Conservation (phyloP, 257 asterid species). For the Handroanthus guayacan region DNA sequence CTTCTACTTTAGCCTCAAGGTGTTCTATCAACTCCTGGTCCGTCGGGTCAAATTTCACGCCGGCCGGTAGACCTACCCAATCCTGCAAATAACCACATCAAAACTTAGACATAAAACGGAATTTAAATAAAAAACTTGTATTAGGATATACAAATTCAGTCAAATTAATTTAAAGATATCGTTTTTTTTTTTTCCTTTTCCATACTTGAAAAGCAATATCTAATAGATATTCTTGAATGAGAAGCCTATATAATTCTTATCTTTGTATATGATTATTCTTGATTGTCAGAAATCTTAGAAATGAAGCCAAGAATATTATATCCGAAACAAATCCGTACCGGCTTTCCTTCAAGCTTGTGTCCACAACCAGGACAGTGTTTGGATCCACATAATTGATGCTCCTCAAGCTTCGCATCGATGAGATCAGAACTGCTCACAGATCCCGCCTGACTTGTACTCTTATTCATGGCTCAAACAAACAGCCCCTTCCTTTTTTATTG, state of each 20-base stretch:
- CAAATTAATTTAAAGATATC: too few species aligned
- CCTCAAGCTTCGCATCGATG: conserved; percentile 96
- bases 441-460: conserved; percentile 59
- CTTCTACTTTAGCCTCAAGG: conserved; percentile 90
- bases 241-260: conserved; percentile 36
- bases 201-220: not conserved
- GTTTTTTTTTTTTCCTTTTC: too few species aligned
- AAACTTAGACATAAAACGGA: not conserved
- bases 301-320: conserved; percentile 56
- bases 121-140: not conserved
- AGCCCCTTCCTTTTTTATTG: not conserved
- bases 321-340: conserved; percentile 54
- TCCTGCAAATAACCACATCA: conserved; percentile 52
- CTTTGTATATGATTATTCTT: conserved; percentile 31
- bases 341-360: conserved; percentile 89
- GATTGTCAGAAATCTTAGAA: conserved; percentile 36
- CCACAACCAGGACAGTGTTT: conserved; percentile 98
- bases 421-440: conserved; percentile 84
- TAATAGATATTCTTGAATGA: not conserved
- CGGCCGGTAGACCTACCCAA: conserved; percentile 99
- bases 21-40: conserved; percentile 98
- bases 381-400: conserved; percentile 93
- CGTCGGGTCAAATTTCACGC: conserved; percentile 98
- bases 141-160: not conserved
- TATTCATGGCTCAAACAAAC: conserved; percentile 57